A percentile compares a stretch with the other conserved stretches of the same genome.
Evolutionary conservation across 192 early-diverging fungal species (phyloP).

Genomic region (Entomortierella chlamydospora): DNA sequence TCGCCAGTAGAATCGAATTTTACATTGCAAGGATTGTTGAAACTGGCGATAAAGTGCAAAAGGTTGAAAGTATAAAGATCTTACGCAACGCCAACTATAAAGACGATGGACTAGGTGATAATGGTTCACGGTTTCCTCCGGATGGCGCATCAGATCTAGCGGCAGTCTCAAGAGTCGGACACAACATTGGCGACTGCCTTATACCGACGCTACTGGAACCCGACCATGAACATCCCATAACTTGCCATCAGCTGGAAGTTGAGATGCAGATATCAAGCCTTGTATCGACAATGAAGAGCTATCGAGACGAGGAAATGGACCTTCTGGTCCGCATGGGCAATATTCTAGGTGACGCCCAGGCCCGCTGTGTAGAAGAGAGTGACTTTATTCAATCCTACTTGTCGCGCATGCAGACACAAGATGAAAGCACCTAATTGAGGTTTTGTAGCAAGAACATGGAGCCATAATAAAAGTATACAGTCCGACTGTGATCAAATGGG

Average conservation of each 20-base stretch:
- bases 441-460: neutral
- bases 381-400: constrained; percentile 33
- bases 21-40: constrained; percentile 43
- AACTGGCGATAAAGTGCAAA: constrained; percentile 46
- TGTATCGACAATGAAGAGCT: constrained; percentile 35
- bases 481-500: no score
- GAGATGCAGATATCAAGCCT: constrained; percentile 19
- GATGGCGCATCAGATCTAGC: neutral
- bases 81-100: constrained; percentile 18
- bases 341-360: constrained; percentile 27
- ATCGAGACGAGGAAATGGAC: constrained; percentile 33
- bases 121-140: neutral
- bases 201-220: constrained; percentile 21
- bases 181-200: constrained; percentile 16
- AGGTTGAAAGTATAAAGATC: constrained; percentile 10
- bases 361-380: constrained; percentile 24
- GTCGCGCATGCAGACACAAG: constrained; percentile 23
- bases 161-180: neutral
- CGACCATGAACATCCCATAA: constrained; percentile 21
- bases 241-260: constrained; percentile 13
- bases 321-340: constrained; percentile 21
- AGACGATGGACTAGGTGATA: neutral
- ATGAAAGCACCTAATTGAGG: no score
- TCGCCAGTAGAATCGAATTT: constrained; percentile 15
- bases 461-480: neutral